phyloP scores from a whole-genome alignment of 495 filamentous ascomycete species.

The Parachaetomium inaequale region DNA sequence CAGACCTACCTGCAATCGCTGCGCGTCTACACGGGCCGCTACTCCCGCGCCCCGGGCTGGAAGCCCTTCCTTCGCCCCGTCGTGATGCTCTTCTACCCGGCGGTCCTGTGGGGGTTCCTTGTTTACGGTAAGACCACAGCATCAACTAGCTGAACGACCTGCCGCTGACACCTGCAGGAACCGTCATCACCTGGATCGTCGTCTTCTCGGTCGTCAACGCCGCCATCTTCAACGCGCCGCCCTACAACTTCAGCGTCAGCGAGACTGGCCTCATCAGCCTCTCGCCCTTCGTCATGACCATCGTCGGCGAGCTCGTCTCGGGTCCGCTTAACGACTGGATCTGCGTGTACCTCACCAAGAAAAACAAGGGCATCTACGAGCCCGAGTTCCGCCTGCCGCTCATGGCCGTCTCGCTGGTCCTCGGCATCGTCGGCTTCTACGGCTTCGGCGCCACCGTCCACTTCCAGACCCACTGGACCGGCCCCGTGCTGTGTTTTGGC shows the following conservation, averaged over 20 bases:
- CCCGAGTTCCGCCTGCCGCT: constrained; percentile 54
- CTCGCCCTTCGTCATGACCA: constrained; percentile 47
- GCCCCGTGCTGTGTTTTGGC: constrained; percentile 51
- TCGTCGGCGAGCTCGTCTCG: constrained; percentile 47
- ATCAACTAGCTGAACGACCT: background rate
- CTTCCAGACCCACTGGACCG: constrained; percentile 52
- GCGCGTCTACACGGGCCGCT: constrained; percentile 36
- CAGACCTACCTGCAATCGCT: constrained; percentile 34
- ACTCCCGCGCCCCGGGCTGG: constrained; percentile 46
- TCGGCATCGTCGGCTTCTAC: constrained; percentile 53
- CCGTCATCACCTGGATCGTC: constrained; percentile 51
- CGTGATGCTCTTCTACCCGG: constrained; percentile 52
- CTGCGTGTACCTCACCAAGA: constrained; percentile 43
- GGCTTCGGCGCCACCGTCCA: constrained; percentile 60
- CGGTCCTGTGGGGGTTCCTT: constrained; percentile 52
- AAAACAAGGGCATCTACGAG: constrained; percentile 52
- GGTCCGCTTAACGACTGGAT: constrained; percentile 53
- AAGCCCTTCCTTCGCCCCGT: constrained; percentile 50
- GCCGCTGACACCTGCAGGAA: constrained; percentile 16
- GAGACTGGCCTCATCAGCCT: constrained; percentile 49
- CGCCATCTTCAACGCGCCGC: constrained; percentile 46
- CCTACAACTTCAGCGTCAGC: constrained; percentile 52
- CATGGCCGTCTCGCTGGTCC: constrained; percentile 43
- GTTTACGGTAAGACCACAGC: constrained; percentile 40
- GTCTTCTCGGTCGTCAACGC: constrained; percentile 54